Percentiles rank a stretch among this genome's conserved stretches.
Evolutionary conservation across 2,329 filamentous ascomycete genomes (phyloP).

Genomic region (Gnomoniopsis smithogilvyi): DNA sequence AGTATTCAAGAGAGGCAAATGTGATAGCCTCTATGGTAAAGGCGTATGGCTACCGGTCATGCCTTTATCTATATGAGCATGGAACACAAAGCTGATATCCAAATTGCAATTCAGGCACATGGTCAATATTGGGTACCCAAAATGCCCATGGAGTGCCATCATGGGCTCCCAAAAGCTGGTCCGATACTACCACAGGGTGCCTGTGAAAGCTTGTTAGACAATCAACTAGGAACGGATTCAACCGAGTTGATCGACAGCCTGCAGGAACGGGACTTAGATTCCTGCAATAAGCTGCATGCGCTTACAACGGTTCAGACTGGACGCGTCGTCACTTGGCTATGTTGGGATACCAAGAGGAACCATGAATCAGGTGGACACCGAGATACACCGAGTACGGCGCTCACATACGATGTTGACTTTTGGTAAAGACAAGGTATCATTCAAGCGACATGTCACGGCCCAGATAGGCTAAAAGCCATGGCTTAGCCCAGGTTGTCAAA

Average conservation of each 20-base stretch:
- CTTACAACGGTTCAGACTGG: neutral
- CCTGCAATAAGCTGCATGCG: conserved; percentile 9
- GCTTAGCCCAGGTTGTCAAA: neutral
- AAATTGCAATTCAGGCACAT: neutral
- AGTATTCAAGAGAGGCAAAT: neutral
- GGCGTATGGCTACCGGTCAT: too few species aligned
- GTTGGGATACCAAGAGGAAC: neutral
- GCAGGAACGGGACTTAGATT: neutral
- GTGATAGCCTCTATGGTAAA: neutral
- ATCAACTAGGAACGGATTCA: neutral
- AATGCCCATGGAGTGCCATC: neutral
- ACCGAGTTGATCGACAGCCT: neutral
- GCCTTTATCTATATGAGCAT: too few species aligned
- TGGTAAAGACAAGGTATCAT: neutral
- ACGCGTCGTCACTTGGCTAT: too few species aligned
- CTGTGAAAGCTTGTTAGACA: neutral
- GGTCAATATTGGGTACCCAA: too few species aligned
- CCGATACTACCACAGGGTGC: neutral
- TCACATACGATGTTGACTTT: neutral
- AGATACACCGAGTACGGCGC: neutral
- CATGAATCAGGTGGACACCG: neutral
- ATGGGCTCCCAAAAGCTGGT: neutral
- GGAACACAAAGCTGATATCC: too few species aligned
- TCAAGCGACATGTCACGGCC: too few species aligned
- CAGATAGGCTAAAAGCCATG: too few species aligned